phyloP scores from a whole-genome alignment of 805 yeast species.

The Yarrowia alimentaria region DNA sequence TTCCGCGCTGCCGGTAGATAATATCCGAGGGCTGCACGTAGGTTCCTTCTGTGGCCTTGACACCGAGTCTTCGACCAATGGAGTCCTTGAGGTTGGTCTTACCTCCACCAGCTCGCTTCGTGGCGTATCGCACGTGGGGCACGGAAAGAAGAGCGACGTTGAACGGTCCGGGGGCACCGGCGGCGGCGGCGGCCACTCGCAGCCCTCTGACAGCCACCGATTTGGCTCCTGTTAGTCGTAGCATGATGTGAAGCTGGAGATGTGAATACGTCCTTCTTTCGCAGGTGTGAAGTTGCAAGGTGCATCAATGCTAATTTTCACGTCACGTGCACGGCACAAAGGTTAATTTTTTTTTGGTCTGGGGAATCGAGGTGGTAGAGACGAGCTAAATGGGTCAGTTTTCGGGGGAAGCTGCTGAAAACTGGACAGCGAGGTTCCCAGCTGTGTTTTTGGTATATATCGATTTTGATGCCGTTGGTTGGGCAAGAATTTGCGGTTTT shows the following conservation, averaged over 20 bases:
- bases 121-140: constrained; percentile 69
- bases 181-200: not conserved
- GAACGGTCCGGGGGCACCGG: not conserved
- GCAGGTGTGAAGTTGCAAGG: not conserved
- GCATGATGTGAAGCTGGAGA: too few species aligned
- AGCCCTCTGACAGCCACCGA: constrained; percentile 4
- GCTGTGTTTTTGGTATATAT: too few species aligned
- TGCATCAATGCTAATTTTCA: constrained; percentile 13
- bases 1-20: constrained; percentile 91
- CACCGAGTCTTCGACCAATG: constrained; percentile 90
- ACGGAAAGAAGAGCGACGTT: constrained; percentile 28
- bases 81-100: constrained; percentile 91
- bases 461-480: too few species aligned
- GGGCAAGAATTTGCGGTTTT: too few species aligned
- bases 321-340: not conserved
- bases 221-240: constrained; percentile 22
- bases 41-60: constrained; percentile 80
- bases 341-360: not conserved
- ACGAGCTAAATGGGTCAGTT: too few species aligned
- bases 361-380: too few species aligned
- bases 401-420: too few species aligned
- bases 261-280: not conserved
- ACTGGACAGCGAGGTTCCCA: too few species aligned
- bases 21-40: constrained; percentile 80
- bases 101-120: constrained; percentile 94